A percentile compares a stretch with the other conserved stretches of the same genome.
These are phyloP conservation scores for Lagerstroemia speciosa DNA, from an alignment of 345 rosid genomes.

Conservation along the genomic window DNA sequence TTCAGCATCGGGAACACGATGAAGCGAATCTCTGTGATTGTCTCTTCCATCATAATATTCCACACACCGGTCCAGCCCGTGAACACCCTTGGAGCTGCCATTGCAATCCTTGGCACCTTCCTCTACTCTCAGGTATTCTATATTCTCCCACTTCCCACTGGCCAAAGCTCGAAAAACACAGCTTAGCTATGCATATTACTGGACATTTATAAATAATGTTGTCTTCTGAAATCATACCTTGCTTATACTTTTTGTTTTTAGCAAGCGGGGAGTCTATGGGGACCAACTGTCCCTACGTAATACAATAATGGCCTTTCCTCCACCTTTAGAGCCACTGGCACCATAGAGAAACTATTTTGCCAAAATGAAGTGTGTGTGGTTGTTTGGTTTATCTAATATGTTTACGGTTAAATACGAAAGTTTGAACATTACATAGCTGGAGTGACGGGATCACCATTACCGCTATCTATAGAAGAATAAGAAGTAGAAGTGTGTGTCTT, in stretches of 20 bases:
- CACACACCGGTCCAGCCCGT: constrained; percentile 39
- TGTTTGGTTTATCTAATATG: too few species aligned
- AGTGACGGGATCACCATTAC: too few species aligned
- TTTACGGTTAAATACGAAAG: too few species aligned
- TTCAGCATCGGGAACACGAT: constrained; percentile 48
- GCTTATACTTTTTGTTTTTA: background rate
- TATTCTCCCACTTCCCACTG: background rate
- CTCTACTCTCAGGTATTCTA: constrained; percentile 38
- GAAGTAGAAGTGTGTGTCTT: background rate
- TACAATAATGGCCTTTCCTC: constrained; percentile 10
- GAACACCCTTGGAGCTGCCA: constrained; percentile 47
- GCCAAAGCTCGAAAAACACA: background rate
- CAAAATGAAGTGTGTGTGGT: too few species aligned
- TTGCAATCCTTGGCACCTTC: constrained; percentile 43
- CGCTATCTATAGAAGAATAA: too few species aligned
- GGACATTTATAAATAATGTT: background rate
- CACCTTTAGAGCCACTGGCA: constrained; percentile 11
- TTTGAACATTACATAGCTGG: too few species aligned
- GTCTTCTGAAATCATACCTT: background rate
- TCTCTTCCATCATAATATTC: constrained; percentile 43
- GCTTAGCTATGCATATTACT: background rate
- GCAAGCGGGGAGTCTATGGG: constrained; percentile 6
- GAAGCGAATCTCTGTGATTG: constrained; percentile 39
- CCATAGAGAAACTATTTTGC: background rate
- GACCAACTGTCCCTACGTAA: background rate